Percentiles rank a stretch among this genome's conserved stretches.
These are phyloP conservation scores for Ceratobasidium sp. DNA, from an alignment of 1,284 basidiomycete species.

Conservation along the genomic window DNA sequence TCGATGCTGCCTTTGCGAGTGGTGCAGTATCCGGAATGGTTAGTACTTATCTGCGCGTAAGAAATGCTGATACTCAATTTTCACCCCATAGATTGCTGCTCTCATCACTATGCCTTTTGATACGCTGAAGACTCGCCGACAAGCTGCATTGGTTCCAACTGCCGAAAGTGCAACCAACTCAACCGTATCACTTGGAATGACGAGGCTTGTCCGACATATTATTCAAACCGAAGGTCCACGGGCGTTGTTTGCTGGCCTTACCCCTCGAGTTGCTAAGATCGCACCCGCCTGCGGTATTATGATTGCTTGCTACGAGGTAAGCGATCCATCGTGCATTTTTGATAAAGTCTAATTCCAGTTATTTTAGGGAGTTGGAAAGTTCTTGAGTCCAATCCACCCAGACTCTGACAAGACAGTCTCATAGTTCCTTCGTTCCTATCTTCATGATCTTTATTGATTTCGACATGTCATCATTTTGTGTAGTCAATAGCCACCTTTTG, in stretches of 20 bases:
- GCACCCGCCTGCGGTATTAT: slow-evolving; percentile 99
- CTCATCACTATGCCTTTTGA: slow-evolving; percentile 95
- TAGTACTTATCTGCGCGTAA: slow-evolving; percentile 23
- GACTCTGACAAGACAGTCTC: slow-evolving; percentile 8
- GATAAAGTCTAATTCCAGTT: not conserved
- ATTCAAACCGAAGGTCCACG: slow-evolving; percentile 76
- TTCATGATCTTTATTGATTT: slow-evolving; percentile 23
- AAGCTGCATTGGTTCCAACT: slow-evolving; percentile 69
- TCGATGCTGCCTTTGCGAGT: slow-evolving; percentile 78
- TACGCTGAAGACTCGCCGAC: slow-evolving; percentile 92
- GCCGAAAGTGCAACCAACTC: slow-evolving; percentile 48
- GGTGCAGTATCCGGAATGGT: slow-evolving; percentile 79
- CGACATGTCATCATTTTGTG: not conserved
- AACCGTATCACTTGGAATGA: slow-evolving; percentile 53
- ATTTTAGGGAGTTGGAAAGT: slow-evolving; percentile 29
- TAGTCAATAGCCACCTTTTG: not conserved
- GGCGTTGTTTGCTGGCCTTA: slow-evolving; percentile 84
- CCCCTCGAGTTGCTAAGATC: slow-evolving; percentile 92
- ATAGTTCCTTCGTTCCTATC: not conserved
- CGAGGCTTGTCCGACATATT: slow-evolving; percentile 73
- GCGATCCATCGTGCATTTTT: not conserved
- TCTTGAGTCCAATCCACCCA: slow-evolving; percentile 26
- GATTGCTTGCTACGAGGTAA: slow-evolving; percentile 93
- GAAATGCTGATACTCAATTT: not conserved
- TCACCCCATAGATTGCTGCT: slow-evolving; percentile 64